Evolutionary conservation across 306 rosid genomes (phyloP).

Genomic region (Cicer pinnatifidum): DNA sequence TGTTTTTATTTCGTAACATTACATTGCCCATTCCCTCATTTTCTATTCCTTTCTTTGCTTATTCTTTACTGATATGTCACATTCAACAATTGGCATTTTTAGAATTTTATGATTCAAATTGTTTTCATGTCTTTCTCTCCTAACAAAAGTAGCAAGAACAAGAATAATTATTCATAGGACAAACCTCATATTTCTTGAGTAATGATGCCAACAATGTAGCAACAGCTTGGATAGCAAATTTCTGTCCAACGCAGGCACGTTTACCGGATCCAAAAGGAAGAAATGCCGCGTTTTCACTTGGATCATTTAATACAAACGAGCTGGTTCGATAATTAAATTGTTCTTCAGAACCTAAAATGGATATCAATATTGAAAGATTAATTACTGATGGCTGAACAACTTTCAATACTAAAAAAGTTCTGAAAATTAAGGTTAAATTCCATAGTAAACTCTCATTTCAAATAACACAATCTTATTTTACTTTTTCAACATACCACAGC

Average conservation of each 20-base stretch:
- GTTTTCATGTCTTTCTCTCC: not conserved
- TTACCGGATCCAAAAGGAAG: conserved; percentile 83
- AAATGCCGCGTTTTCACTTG: conserved; percentile 64
- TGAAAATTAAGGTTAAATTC: conserved; percentile 4
- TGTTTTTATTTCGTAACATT: not conserved
- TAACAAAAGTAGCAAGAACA: conserved; percentile 11
- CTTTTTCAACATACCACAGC: not conserved
- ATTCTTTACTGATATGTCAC: not conserved
- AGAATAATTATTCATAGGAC: conserved; percentile 35
- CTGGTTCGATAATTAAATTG: conserved; percentile 38
- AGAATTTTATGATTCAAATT: conserved; percentile 25
- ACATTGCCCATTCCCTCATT: conserved; percentile 5
- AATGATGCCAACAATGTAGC: conserved; percentile 46
- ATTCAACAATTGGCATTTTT: not conserved
- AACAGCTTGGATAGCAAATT: no score
- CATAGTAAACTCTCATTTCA: not conserved
- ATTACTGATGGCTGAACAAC: conserved; percentile 26
- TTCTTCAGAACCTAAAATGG: conserved; percentile 53
- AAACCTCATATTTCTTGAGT: conserved; percentile 69
- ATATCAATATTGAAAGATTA: conserved; percentile 38
- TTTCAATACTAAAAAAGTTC: not conserved
- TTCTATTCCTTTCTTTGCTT: not conserved
- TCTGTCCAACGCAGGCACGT: conserved; percentile 81
- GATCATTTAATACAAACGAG: conserved; percentile 62
- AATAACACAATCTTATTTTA: not conserved